Conservation (phyloP, 169 alveolate genomes). For the Plasmodium ovale region DNA sequence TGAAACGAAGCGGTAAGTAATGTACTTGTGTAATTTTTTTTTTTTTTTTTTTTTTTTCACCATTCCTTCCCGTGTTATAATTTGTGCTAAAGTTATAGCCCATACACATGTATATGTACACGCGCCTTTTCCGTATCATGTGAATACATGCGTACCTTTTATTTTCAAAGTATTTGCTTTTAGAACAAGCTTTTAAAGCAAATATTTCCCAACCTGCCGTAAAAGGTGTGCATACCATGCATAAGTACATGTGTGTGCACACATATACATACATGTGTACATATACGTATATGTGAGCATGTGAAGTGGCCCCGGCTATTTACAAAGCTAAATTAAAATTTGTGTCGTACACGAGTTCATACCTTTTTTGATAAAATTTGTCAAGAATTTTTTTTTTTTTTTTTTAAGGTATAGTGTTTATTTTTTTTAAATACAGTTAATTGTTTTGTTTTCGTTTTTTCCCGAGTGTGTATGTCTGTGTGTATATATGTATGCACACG, state of each 20-base stretch:
- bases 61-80: too few species aligned
- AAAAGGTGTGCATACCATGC: too few species aligned
- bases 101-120: not conserved
- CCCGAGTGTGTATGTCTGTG: not conserved
- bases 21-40: not conserved
- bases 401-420: not conserved
- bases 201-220: too few species aligned
- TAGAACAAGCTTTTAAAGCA: not conserved
- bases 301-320: not conserved
- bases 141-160: not conserved
- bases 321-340: not conserved
- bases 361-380: not conserved
- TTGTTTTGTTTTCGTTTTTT: not conserved
- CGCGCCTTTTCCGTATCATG: not conserved
- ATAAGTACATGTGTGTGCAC: not conserved
- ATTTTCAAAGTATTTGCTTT: not conserved
- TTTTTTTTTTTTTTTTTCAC: not conserved
- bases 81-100: too few species aligned
- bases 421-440: not conserved
- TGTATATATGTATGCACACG: not conserved
- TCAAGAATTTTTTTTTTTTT: not conserved
- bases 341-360: not conserved
- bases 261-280: not conserved
- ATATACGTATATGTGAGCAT: not conserved
- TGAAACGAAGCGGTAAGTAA: conserved; percentile 37